Base-by-base conservation (phyloP, 257 asterid genomes). In the Pogostemon cablin region DNA sequence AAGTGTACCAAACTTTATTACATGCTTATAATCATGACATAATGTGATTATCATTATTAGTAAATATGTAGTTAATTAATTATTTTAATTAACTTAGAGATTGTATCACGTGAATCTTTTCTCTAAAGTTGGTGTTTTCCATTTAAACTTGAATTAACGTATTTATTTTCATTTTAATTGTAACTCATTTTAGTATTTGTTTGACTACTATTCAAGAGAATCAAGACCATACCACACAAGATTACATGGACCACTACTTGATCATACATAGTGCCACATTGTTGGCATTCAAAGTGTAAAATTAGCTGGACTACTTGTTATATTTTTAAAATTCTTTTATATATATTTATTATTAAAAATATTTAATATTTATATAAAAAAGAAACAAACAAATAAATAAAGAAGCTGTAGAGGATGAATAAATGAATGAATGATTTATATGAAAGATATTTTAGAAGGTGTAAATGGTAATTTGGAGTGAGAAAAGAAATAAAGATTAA, bases 21-120 rank as follows among this genome's bases (percentile, higher is more conserved):
- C 84, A 72, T 75, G 84, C 76, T 75, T 72, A 55, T 68, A 79
- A 80, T 80, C 78, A 80, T 80, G 61, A 62, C 81, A 75, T 68
- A 67, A 67, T 77, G 67, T 54, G 42, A 67, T 72, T 62, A 58
- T 65, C 32, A 40, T 46, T 43, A 43, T 62, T 8, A 54, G 11
- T 56, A n/a, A 60, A 4, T 39, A n/a, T 68, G 37, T 44, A 7
- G 43, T 56, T 44, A 11, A 25, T 55, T 59, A 34, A 9, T 7
- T 6, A 3, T 46, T 49, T 64, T 41, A 15, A 4, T 61, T 65
- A 47, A 7, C 35, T 12, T 34, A 4, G 37, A 15, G 52, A 73
- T 60, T 17, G 56, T 25, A 39, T 62, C 78, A 62, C 72, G 75
- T 72, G 78, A 48, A 34, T 63, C 62, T 63, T 57, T 57, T 58